Evolutionary conservation across 129 eudicot species (phyloP).

Genomic region (Lactuca saligna): DNA sequence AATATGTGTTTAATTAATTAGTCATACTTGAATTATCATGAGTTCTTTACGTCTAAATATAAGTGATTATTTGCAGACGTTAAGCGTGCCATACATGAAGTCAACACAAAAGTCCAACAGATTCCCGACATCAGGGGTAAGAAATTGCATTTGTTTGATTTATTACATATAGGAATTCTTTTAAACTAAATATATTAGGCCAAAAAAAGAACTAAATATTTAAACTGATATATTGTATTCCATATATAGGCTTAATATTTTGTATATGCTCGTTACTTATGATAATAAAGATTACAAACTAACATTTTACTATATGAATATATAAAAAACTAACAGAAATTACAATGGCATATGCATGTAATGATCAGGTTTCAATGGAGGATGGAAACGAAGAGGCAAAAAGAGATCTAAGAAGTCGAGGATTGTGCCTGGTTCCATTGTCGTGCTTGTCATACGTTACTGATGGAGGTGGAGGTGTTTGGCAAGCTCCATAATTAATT

Average conservation of each 20-base stretch:
- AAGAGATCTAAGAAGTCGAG: constrained; percentile 66
- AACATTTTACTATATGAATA: not conserved
- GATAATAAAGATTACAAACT: not conserved
- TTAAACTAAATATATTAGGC: too few species aligned
- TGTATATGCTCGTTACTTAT: not conserved
- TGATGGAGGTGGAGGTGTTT: constrained; percentile 61
- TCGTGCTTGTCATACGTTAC: constrained; percentile 71
- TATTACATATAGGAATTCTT: not conserved
- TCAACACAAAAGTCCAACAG: constrained; percentile 48
- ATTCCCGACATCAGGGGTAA: constrained; percentile 54
- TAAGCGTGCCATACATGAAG: constrained; percentile 93
- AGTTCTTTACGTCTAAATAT: not conserved
- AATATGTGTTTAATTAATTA: not conserved
- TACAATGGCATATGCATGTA: not conserved
- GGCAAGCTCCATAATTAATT: constrained; percentile 53
- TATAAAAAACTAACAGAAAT: not conserved
- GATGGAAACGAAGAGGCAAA: constrained; percentile 39
- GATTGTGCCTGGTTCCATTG: constrained; percentile 73
- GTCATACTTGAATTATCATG: not conserved
- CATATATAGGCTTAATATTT: not conserved
- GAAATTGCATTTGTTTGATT: constrained; percentile 6
- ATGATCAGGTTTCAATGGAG: constrained; percentile 29
- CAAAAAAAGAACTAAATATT: too few species aligned
- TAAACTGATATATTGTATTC: not conserved
- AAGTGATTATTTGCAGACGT: constrained; percentile 44